Evolutionary conservation across 805 yeast species (phyloP).

Genomic region (Candida schatavii): DNA sequence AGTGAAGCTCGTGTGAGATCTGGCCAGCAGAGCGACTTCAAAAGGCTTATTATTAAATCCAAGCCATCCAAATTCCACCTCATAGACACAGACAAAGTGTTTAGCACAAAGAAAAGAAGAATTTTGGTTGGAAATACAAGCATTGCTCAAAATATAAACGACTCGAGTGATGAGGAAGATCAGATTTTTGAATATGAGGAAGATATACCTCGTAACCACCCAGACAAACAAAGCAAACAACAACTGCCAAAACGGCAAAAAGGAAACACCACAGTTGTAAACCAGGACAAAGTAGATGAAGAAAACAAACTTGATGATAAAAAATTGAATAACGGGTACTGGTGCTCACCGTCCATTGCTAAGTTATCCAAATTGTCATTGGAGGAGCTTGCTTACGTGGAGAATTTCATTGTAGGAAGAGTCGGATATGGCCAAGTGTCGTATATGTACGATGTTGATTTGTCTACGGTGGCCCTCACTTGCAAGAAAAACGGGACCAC

Average conservation of each 20-base stretch:
- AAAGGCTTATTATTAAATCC: constrained; percentile 36
- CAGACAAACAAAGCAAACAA: background rate
- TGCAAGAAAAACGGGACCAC: constrained; percentile 29
- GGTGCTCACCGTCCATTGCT: constrained; percentile 67
- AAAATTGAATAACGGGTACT: constrained; percentile 45
- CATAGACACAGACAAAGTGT: constrained; percentile 40
- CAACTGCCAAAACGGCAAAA: background rate
- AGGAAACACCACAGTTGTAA: background rate
- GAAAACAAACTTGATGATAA: constrained; percentile 5
- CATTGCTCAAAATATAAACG: constrained; percentile 13
- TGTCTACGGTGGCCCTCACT: constrained; percentile 48
- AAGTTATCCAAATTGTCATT: constrained; percentile 43
- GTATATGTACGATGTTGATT: constrained; percentile 66
- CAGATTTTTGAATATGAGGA: constrained; percentile 14
- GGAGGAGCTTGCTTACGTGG: constrained; percentile 51
- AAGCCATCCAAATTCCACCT: constrained; percentile 40
- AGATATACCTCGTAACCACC: background rate
- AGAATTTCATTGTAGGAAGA: constrained; percentile 68
- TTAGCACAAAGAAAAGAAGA: constrained; percentile 32
- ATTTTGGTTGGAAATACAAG: constrained; percentile 12
- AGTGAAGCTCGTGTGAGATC: background rate
- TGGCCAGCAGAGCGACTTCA: constrained; percentile 23
- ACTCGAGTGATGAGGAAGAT: constrained; percentile 22
- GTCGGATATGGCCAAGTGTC: constrained; percentile 65
- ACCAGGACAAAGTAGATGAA: constrained; percentile 1